Percentiles rank a stretch among this genome's conserved stretches.
These are phyloP conservation scores for Curvularia verruculosa DNA, from an alignment of 2,329 filamentous ascomycete genomes.

Conservation along the genomic window DNA sequence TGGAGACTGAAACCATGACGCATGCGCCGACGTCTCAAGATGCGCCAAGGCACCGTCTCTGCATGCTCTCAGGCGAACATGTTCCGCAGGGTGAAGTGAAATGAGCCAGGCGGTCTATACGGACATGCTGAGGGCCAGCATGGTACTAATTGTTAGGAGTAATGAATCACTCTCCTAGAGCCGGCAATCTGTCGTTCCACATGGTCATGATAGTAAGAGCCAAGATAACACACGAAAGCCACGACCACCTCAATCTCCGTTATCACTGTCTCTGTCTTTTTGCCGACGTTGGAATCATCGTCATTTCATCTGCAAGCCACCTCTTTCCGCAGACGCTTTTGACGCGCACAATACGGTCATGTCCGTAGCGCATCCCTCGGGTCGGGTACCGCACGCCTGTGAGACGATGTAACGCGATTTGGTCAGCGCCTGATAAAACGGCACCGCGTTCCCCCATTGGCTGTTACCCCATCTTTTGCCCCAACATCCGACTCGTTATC, in stretches of 20 bases:
- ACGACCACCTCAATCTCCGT: neutral
- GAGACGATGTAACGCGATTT: slow-evolving; percentile 8
- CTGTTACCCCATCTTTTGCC: slow-evolving; percentile 19
- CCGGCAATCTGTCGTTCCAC: neutral
- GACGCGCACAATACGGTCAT: slow-evolving; percentile 7
- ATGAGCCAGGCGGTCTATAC: neutral
- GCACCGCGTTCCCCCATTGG: slow-evolving; percentile 9
- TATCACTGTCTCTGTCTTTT: neutral
- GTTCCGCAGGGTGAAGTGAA: neutral
- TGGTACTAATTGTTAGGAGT: neutral
- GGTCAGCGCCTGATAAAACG: slow-evolving; percentile 12
- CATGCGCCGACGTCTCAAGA: neutral
- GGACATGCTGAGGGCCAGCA: neutral
- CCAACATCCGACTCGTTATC: slow-evolving; percentile 14
- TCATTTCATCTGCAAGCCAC: slow-evolving; percentile 2
- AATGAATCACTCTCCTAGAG: neutral
- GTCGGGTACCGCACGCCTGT: slow-evolving; percentile 3
- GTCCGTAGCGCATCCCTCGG: neutral
- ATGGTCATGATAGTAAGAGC: neutral
- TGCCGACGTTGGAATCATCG: neutral
- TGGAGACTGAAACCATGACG: slow-evolving; percentile 3
- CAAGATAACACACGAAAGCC: neutral
- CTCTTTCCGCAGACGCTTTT: slow-evolving; percentile 4
- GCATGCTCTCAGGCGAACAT: neutral
- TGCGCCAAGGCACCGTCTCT: neutral